phyloP scores from a whole-genome alignment of 2,329 filamentous ascomycete species.

The Escovopsis sp. region DNA sequence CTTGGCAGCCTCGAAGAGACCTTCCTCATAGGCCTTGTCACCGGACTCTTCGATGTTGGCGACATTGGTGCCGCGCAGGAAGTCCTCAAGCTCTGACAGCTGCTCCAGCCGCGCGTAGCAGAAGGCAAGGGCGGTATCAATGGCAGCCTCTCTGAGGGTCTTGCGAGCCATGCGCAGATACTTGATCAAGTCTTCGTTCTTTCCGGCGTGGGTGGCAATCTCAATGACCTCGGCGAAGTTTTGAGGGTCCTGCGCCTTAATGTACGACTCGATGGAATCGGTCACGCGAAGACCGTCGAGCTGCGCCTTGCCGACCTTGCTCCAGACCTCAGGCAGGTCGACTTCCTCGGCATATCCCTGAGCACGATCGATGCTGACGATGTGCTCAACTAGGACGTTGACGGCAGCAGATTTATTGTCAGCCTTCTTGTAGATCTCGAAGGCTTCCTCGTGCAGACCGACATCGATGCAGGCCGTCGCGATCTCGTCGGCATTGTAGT shows the following conservation, averaged over 20 bases:
- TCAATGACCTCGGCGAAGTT: conserved; percentile 97
- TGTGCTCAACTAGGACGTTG: conserved; percentile 85
- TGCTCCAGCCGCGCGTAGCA: conserved; percentile 85
- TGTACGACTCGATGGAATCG: conserved; percentile 93
- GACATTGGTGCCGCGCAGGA: conserved; percentile 82
- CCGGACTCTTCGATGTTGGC: conserved; percentile 92
- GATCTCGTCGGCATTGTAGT: conserved; percentile 86
- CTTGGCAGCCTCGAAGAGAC: conserved; percentile 89
- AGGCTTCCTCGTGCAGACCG: conserved; percentile 89
- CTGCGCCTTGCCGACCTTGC: conserved; percentile 94
- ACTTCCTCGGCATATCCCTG: conserved; percentile 92
- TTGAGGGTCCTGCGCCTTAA: conserved; percentile 79
- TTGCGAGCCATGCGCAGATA: conserved; percentile 95
- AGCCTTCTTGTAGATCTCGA: conserved; percentile 98
- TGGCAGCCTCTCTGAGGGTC: conserved; percentile 80
- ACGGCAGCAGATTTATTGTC: conserved; percentile 75
- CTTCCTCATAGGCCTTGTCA: conserved; percentile 94
- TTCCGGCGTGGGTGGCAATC: conserved; percentile 84
- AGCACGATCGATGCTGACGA: conserved; percentile 95
- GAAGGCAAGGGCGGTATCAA: conserved; percentile 90
- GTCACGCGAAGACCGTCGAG: conserved; percentile 85
- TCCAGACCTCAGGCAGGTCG: conserved; percentile 92
- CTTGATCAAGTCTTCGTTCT: conserved; percentile 95
- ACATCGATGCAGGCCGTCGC: conserved; percentile 87
- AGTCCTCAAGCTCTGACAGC: conserved; percentile 87